A percentile compares a stretch with the other conserved stretches of the same genome.
Evolutionary conservation across 139 green algal genomes (phyloP).

Genomic region (Chlorella sp.): DNA sequence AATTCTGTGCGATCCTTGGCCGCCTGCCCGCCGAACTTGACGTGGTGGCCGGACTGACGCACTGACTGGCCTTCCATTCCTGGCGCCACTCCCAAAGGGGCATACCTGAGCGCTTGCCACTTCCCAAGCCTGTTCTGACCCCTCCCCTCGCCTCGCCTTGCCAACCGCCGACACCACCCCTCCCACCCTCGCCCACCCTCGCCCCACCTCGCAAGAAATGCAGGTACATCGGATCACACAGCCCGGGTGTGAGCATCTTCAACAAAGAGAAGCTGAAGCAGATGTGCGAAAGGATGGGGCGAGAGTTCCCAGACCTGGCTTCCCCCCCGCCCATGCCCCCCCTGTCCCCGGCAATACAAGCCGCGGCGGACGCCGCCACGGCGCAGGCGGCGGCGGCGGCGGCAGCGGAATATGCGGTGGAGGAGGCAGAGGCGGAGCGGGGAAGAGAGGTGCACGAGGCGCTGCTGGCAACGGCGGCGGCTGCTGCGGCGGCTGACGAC

Average conservation of each 20-base stretch:
- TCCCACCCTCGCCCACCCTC: too few relatives aligned
- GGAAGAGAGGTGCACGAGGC: background rate
- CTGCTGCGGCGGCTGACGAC: background rate
- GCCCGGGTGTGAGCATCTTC: background rate
- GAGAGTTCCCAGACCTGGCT: background rate
- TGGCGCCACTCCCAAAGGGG: too few relatives aligned
- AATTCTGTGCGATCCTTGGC: too few relatives aligned
- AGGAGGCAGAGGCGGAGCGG: background rate
- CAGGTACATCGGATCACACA: background rate
- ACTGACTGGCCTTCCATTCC: too few relatives aligned
- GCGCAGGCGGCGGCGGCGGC: background rate
- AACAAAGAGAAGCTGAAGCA: conserved; percentile 27
- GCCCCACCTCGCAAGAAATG: too few relatives aligned
- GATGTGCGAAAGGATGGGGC: background rate
- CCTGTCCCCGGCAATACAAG: background rate
- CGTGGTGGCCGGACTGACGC: too few relatives aligned
- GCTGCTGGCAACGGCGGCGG: background rate
- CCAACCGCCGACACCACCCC: background rate
- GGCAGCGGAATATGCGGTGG: background rate
- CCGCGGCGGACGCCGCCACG: background rate
- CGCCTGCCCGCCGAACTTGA: too few relatives aligned
- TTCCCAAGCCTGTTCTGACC: too few relatives aligned
- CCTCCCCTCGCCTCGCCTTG: background rate
- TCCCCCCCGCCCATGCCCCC: background rate
- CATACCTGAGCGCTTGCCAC: too few relatives aligned